Evolutionary conservation across 2,329 filamentous ascomycete genomes (phyloP).

Genomic region (Delphinella strobiligena): DNA sequence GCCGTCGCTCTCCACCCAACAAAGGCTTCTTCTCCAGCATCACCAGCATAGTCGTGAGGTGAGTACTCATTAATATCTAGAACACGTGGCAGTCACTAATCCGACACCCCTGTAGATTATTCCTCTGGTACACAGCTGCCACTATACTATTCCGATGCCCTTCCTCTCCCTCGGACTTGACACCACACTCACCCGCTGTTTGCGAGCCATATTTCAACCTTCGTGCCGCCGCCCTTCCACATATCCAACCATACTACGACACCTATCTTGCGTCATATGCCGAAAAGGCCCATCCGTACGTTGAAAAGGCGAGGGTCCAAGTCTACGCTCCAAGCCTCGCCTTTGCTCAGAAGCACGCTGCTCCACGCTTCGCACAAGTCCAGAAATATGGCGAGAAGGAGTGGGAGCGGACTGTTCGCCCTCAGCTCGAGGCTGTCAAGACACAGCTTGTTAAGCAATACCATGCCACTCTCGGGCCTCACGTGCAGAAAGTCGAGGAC

Average conservation of each 20-base stretch:
- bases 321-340: conserved; percentile 57
- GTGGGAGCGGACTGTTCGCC: conserved; percentile 69
- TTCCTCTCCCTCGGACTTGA: conserved; percentile 52
- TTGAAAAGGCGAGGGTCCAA: conserved; percentile 41
- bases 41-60: conserved; percentile 8
- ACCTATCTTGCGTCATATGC: conserved; percentile 75
- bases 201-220: conserved; percentile 70
- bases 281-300: conserved; percentile 62
- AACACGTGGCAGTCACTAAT: background rate
- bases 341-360: conserved; percentile 58
- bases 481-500: conserved; percentile 51
- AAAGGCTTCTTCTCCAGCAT: conserved; percentile 9
- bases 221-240: conserved; percentile 56
- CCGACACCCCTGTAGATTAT: conserved; percentile 40
- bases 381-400: conserved; percentile 55
- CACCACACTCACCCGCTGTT: conserved; percentile 58
- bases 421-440: conserved; percentile 58
- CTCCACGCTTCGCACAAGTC: conserved; percentile 57
- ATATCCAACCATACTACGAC: conserved; percentile 76
- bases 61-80: background rate
- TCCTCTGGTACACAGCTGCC: conserved; percentile 76
- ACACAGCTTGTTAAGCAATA: conserved; percentile 53
- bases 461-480: conserved; percentile 56
- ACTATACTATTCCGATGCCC: conserved; percentile 78
- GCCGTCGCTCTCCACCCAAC: no score